Base-by-base conservation (phyloP, 1,284 basidiomycete genomes). In the Ceratorhiza oryzae-sativae region DNA sequence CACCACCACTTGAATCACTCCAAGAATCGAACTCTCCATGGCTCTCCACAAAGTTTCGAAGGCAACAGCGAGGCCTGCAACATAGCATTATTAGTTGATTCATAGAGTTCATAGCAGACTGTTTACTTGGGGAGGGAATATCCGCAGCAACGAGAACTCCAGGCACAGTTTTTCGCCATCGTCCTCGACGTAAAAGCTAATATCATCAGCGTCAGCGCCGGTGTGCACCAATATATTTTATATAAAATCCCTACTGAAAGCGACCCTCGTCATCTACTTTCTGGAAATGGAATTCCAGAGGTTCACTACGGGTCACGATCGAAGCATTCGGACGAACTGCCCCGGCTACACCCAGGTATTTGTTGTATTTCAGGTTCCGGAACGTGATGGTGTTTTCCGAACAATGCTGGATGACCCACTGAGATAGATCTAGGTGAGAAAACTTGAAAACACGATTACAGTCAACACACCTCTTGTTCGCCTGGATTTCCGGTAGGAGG, bases 91-190 rank as follows among this genome's bases (percentile, higher is more conserved):
- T n/a, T n/a, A n/a, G n/a, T n/a, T n/a, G n/a, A n/a, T n/a, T n/a
- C 30, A n/a, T 12, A 51, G 20, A 20, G 27, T 6, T 13, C 36
- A 20, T 9, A 48, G 8, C 18, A 23, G 46, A 48, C 30, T n/a
- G 36, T 45, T 32, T 49, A 49, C 61, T 30, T 63, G 61, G 34
- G 61, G 61, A 2, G 61, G 61, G 25, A 30, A 63, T n/a, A 46
- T 63, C 30, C 61, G 23, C 42, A 63, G 30, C 61, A 46, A 32
- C 6, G 61, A 63, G 12, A 60, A 30, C 23, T 48, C 42, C 9
- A 49, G 18, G 45, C 49, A 63, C 5, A 30, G 20, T 9, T 32
- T 41, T 23, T 63, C 45, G 45, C 30, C 42, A 8, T 27, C 41
- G 4, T n/a, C 42, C 30, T 63, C 27, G 10, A 49, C 25, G 25